phyloP scores from a whole-genome alignment of 352 stramenopile genomes.

The Albugo candida region DNA sequence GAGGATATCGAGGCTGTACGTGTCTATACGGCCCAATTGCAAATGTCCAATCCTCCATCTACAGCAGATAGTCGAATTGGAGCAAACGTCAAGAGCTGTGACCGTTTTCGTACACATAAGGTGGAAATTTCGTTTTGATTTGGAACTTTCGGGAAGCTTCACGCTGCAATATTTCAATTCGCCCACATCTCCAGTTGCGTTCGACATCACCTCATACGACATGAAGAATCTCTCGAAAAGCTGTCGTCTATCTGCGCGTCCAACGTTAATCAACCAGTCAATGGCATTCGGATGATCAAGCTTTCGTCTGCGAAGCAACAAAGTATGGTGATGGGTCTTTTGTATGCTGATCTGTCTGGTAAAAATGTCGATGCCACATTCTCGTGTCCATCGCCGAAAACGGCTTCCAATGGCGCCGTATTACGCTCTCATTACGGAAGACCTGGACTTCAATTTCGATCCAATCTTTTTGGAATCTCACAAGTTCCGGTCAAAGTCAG shows the following conservation, averaged over 20 bases:
- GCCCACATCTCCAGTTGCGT: too few relatives aligned
- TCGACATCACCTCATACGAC: slow-evolving; percentile 23
- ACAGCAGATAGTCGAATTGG: slow-evolving; percentile 11
- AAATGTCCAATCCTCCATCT: too few relatives aligned
- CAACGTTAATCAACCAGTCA: slow-evolving; percentile 17
- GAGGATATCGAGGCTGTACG: slow-evolving; percentile 34
- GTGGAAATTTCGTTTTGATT: slow-evolving; percentile 28
- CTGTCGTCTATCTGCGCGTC: slow-evolving; percentile 58
- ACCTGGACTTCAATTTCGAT: slow-evolving; percentile 47
- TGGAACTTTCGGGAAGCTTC: slow-evolving; percentile 66
- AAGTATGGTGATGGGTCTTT: slow-evolving; percentile 18
- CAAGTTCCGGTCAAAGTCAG: slow-evolving; percentile 38
- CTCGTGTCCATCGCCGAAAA: slow-evolving; percentile 24
- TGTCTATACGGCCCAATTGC: slow-evolving; percentile 31
- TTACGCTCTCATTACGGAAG: slow-evolving; percentile 20
- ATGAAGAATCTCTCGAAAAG: slow-evolving; percentile 40
- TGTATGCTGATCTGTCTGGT: slow-evolving; percentile 59
- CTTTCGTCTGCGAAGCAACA: slow-evolving; percentile 46
- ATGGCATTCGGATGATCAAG: slow-evolving; percentile 52
- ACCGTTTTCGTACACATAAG: slow-evolving; percentile 58
- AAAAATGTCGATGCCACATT: slow-evolving; percentile 16
- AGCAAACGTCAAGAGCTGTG: slow-evolving; percentile 67
- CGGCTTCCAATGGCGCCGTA: slow-evolving; percentile 15
- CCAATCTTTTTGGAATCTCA: slow-evolving; percentile 26
- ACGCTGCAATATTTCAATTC: slow-evolving; percentile 51